Evolutionary conservation across 2,329 filamentous ascomycete genomes (phyloP), one percentile per base, ranked within the genome.

Genomic region (Bipolaris zeicola): DNA sequence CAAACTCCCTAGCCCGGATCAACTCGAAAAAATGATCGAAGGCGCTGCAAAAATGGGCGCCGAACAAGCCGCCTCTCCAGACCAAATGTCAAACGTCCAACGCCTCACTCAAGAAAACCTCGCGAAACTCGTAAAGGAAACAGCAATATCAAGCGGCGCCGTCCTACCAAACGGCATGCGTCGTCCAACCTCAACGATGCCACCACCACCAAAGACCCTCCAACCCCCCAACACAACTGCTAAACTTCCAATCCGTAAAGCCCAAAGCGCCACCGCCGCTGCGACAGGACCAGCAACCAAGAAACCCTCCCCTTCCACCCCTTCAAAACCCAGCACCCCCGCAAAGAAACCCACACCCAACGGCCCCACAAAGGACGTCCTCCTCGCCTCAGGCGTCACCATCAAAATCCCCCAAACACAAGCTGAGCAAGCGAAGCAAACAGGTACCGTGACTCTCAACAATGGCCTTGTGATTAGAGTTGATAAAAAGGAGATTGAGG

Each of bases 1-100:
- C 46, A 70, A 70, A 1, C 60, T 73, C 7, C 73, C 73, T 6
- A 67, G 68, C 46, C 71, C 72, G 1, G 71, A 75, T 6, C 69
- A 76, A 43, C 61, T 76, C 7, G 72, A 75, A 46, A 75, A 74
- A 56, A 67, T 75, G 66, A 76, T 76, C 6, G 70, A 73, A 55
- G 70, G 68, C 1, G 72, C 72, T 2, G 70, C 72, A 0, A 66
- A 67, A 46, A 60, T 75, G 58, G 70, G 72, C 20, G 70, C 70
- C 10, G 60, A 64, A 8, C 71, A 75, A 56, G 62, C 62, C n/a
- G 69, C 71, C 1, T 60, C 60, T 3, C 67, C 69, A 26, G 56
- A 66, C 26, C 61, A 72, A 20, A 46, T 65, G 26, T 66, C 64
- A 1, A 64, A 71, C 34, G 65, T 70, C 6, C 72, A 74, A 38